Evolutionary conservation across 2,329 filamentous ascomycete genomes (phyloP).

Genomic region (Sarocladium kiliense): DNA sequence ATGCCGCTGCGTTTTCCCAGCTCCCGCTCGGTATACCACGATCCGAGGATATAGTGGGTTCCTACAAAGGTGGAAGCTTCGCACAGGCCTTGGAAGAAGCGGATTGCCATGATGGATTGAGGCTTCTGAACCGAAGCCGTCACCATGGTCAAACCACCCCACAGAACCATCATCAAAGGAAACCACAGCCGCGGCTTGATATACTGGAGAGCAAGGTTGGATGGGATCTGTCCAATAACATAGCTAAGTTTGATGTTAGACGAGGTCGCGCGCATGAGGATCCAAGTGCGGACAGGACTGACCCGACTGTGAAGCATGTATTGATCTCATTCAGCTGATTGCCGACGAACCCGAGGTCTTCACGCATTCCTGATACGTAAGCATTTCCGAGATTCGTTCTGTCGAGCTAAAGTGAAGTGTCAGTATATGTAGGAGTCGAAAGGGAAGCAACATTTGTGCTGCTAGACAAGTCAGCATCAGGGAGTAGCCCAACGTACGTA

Average conservation of each 20-base stretch:
- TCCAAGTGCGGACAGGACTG: not conserved
- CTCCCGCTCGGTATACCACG: constrained; percentile 57
- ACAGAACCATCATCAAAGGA: constrained; percentile 57
- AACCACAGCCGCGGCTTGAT: constrained; percentile 60
- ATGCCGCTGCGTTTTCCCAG: constrained; percentile 59
- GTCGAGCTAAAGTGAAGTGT: constrained; percentile 13
- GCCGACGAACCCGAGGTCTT: constrained; percentile 25
- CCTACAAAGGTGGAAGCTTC: constrained; percentile 35
- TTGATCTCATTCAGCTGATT: constrained; percentile 33
- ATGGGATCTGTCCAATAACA: constrained; percentile 54
- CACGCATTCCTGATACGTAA: constrained; percentile 35
- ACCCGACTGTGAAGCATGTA: constrained; percentile 30
- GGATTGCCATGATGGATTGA: constrained; percentile 31
- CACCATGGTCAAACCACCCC: constrained; percentile 59
- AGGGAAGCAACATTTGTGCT: no score
- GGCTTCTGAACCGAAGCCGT: constrained; percentile 33
- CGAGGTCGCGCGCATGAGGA: not conserved
- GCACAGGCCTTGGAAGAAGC: constrained; percentile 33
- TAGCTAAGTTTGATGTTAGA: constrained; percentile 20
- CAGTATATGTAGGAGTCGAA: not conserved
- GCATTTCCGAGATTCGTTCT: constrained; percentile 26
- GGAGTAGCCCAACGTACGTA: constrained; percentile 44
- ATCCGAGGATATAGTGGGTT: constrained; percentile 37
- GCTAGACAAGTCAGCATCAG: no score
- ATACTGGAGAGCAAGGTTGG: constrained; percentile 58